Conservation (phyloP, 345 rosid genomes). For the Lagerstroemia speciosa region DNA sequence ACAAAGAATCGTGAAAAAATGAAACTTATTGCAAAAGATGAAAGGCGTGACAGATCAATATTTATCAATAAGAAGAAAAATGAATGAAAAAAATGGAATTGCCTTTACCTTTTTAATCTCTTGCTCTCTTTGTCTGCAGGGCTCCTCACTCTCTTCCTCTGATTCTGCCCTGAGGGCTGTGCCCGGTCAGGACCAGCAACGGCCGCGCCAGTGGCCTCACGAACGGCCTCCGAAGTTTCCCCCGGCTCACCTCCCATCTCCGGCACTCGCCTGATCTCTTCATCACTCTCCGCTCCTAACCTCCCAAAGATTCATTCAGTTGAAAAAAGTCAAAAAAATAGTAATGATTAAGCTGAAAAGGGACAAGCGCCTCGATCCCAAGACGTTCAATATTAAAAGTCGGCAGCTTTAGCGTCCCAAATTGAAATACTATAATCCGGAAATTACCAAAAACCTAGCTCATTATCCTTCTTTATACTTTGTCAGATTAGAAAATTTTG, state of each 20-base stretch:
- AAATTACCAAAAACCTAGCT: background rate
- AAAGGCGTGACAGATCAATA: too few species aligned
- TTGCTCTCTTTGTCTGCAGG: constrained; percentile 93
- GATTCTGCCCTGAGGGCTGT: constrained; percentile 40
- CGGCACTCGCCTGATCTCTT: constrained; percentile 92
- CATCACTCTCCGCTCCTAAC: constrained; percentile 87
- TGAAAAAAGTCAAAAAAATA: background rate
- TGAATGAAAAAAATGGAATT: background rate
- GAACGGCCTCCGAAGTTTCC: constrained; percentile 37
- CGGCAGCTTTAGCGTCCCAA: background rate
- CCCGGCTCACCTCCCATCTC: constrained; percentile 64
- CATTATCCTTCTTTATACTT: background rate
- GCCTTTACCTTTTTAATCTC: constrained; percentile 65
- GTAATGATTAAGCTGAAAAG: background rate
- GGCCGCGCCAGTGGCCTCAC: constrained; percentile 27
- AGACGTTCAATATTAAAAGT: background rate
- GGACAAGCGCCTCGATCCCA: background rate
- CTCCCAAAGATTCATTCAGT: background rate
- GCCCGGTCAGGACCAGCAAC: constrained; percentile 34
- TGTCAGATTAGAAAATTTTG: background rate
- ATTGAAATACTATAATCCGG: background rate
- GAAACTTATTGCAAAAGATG: too few species aligned
- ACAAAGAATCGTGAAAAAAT: too few species aligned
- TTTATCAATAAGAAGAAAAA: background rate
- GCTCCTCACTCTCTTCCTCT: constrained; percentile 69